Percentiles rank a stretch among this genome's conserved stretches.
Evolutionary conservation across 768 basidiomycete species (phyloP).

Genomic region (Galerina marginata): DNA sequence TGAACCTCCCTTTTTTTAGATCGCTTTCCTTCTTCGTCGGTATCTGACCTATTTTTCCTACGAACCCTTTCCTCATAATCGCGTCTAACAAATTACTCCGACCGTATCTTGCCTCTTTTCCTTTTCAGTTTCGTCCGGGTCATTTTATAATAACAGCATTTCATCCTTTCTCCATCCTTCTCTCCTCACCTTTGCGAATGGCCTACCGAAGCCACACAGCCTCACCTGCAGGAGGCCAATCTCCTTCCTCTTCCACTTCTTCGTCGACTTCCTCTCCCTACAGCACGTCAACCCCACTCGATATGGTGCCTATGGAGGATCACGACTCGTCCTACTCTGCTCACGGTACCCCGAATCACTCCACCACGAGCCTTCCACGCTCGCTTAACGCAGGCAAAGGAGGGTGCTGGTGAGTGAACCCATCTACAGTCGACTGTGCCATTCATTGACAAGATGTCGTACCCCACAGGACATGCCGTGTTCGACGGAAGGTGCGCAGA

Average conservation of each 20-base stretch:
- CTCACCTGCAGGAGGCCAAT: constrained; percentile 54
- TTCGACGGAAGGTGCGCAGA: constrained; percentile 74
- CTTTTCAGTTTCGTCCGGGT: constrained; percentile 29
- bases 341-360: constrained; percentile 52
- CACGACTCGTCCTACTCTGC: constrained; percentile 40
- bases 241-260: constrained; percentile 49
- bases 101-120: constrained; percentile 36
- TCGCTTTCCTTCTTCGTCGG: constrained; percentile 40
- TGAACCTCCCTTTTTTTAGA: constrained; percentile 37
- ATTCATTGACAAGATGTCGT: constrained; percentile 18
- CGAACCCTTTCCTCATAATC: constrained; percentile 39
- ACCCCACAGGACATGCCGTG: constrained; percentile 73
- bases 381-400: constrained; percentile 66
- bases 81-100: constrained; percentile 43
- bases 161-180: constrained; percentile 26
- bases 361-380: constrained; percentile 56
- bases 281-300: constrained; percentile 39
- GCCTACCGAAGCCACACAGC: constrained; percentile 54
- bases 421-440: constrained; percentile 4
- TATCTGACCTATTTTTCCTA: constrained; percentile 38
- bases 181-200: constrained; percentile 42
- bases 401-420: constrained; percentile 75
- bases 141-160: constrained; percentile 30
- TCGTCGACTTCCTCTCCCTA: constrained; percentile 52
- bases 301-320: constrained; percentile 43